phyloP scores from a whole-genome alignment of 352 stramenopile genomes.

The Globisporangium nunn region DNA sequence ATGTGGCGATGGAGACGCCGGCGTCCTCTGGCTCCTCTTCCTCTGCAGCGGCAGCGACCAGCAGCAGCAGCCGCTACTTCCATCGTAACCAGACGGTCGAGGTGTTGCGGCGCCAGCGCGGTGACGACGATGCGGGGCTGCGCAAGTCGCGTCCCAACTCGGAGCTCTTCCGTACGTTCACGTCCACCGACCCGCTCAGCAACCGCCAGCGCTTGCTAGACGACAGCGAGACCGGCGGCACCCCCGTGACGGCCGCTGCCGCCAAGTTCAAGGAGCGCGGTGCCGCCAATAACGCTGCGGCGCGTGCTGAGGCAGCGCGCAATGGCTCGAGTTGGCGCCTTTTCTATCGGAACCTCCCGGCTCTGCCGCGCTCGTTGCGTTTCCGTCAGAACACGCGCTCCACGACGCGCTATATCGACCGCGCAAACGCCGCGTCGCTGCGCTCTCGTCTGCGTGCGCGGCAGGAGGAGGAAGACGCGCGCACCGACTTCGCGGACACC shows the following conservation, averaged over 20 bases:
- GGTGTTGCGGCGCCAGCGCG: constrained; percentile 35
- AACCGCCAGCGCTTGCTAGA: constrained; percentile 47
- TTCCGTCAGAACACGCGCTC: constrained; percentile 75
- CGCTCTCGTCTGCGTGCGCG: constrained; percentile 41
- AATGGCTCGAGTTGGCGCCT: constrained; percentile 42
- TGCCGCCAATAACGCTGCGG: constrained; percentile 1
- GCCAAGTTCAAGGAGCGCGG: constrained; percentile 11
- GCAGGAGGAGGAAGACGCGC: constrained; percentile 37
- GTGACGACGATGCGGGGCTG: constrained; percentile 18
- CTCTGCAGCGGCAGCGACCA: not conserved
- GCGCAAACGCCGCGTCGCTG: constrained; percentile 57
- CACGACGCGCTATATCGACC: constrained; percentile 71
- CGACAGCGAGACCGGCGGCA: constrained; percentile 25
- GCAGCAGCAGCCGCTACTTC: constrained; percentile 31
- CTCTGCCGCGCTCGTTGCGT: constrained; percentile 48
- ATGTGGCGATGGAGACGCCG: constrained; percentile 15
- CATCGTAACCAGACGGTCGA: constrained; percentile 73
- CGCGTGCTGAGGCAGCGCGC: not conserved
- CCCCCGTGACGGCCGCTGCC: not conserved
- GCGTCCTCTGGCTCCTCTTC: constrained; percentile 1
- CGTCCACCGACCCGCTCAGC: constrained; percentile 55
- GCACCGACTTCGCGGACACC: constrained; percentile 22
- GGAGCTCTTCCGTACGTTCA: constrained; percentile 69
- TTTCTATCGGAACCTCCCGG: constrained; percentile 69
- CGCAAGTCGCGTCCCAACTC: constrained; percentile 39